Percentiles rank a stretch among this genome's conserved stretches.
These are phyloP conservation scores for Nicotiana otophora DNA, from an alignment of 257 asterid species.

Conservation along the genomic window DNA sequence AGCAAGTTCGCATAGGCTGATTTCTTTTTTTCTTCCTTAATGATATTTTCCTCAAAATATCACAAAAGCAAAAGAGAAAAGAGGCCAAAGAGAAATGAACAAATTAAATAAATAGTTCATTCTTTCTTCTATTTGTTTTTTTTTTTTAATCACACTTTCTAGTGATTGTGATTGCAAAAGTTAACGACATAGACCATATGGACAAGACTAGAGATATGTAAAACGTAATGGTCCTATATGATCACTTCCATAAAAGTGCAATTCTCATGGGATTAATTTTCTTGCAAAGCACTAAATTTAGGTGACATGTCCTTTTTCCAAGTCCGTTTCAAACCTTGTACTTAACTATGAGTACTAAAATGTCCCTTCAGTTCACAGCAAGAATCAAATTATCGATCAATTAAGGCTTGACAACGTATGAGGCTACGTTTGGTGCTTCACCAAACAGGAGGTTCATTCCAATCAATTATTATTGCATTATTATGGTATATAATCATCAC, in stretches of 20 bases:
- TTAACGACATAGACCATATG: background rate
- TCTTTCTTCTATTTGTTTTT: background rate
- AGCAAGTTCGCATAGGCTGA: too few relatives aligned
- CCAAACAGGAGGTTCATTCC: background rate
- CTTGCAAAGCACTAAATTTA: background rate
- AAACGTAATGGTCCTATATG: background rate
- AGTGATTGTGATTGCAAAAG: slow-evolving; percentile 7
- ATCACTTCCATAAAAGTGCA: background rate
- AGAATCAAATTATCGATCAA: background rate
- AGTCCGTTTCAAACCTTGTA: background rate
- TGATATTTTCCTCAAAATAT: background rate
- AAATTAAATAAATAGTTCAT: background rate
- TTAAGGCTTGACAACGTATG: background rate
- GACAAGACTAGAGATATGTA: background rate
- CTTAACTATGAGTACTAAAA: background rate
- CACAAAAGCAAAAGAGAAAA: background rate
- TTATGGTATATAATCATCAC: background rate
- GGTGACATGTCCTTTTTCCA: background rate
- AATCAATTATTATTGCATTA: slow-evolving; percentile 1
- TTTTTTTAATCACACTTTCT: background rate
- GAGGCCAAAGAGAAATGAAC: background rate
- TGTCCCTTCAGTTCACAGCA: slow-evolving; percentile 7
- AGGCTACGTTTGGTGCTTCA: background rate
- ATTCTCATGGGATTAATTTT: background rate
- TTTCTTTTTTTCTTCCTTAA: background rate